phyloP scores from a whole-genome alignment of 176 grass and related monocot species.

The Paspalum vaginatum region DNA sequence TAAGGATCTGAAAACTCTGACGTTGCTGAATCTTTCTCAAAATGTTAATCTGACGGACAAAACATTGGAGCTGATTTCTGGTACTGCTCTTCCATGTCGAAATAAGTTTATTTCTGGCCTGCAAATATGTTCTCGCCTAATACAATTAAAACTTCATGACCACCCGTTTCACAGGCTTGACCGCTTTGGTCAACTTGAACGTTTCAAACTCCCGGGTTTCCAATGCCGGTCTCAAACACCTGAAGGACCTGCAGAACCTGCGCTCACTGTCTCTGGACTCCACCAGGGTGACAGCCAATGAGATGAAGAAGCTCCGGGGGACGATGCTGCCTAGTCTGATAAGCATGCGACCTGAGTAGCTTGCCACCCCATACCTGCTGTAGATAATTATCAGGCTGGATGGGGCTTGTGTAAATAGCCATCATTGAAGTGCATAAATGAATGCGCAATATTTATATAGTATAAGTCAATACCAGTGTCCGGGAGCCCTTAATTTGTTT shows the following conservation, averaged over 20 bases:
- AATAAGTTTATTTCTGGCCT: neutral
- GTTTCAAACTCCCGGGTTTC: constrained; percentile 82
- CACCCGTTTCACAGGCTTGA: constrained; percentile 57
- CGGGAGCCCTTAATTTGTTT: constrained; percentile 4
- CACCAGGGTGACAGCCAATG: constrained; percentile 74
- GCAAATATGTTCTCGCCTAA: neutral
- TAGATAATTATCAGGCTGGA: constrained; percentile 35
- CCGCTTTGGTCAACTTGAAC: constrained; percentile 73
- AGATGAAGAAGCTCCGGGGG: constrained; percentile 81
- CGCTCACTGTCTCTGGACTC: constrained; percentile 77
- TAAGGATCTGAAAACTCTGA: constrained; percentile 84
- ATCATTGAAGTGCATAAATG: constrained; percentile 12
- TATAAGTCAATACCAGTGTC: neutral
- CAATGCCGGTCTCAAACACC: constrained; percentile 76
- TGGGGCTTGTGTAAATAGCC: neutral
- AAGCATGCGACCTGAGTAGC: constrained; percentile 73
- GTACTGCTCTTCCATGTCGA: constrained; percentile 39
- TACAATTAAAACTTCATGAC: neutral
- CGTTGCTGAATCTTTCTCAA: constrained; percentile 80
- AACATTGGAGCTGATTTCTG: constrained; percentile 89
- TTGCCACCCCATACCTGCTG: constrained; percentile 3
- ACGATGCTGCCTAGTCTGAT: constrained; percentile 77
- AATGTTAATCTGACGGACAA: constrained; percentile 82
- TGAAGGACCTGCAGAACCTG: constrained; percentile 76
- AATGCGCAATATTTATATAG: neutral